Conservation (phyloP, 495 filamentous ascomycete genomes). For the Podospora pseudoanserina region DNA sequence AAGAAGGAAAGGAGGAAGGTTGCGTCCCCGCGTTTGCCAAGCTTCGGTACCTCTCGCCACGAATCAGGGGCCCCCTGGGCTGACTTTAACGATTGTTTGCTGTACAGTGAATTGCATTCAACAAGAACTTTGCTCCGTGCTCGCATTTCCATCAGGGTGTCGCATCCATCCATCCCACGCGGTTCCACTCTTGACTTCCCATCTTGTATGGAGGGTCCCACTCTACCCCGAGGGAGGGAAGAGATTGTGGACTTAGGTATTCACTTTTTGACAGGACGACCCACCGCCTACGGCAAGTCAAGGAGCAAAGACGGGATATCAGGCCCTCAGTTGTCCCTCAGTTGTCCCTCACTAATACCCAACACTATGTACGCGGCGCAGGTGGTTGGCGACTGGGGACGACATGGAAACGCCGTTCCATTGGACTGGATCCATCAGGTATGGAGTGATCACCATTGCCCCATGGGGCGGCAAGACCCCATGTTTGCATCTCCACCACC, state of each 20-base stretch:
- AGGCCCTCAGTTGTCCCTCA: background rate
- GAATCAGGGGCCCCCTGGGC: background rate
- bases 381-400: background rate
- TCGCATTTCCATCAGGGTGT: background rate
- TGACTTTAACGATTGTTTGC: background rate
- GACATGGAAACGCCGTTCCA: background rate
- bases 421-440: background rate
- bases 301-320: constrained; percentile 2
- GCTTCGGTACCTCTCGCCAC: background rate
- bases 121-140: background rate
- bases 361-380: background rate
- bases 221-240: background rate
- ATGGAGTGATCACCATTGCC: background rate
- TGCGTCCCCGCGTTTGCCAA: constrained; percentile 4
- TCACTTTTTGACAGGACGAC: background rate
- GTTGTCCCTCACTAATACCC: background rate
- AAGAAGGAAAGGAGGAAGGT: background rate
- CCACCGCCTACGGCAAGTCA: background rate
- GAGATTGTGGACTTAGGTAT: background rate
- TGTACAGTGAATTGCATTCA: no score
- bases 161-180: constrained; percentile 1
- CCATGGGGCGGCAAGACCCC: background rate
- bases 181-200: background rate
- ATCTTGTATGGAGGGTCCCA: background rate
- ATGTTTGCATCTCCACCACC: background rate